Base-by-base conservation (phyloP, 2,329 filamentous ascomycete genomes). In the Chaetothyriales sp. region DNA sequence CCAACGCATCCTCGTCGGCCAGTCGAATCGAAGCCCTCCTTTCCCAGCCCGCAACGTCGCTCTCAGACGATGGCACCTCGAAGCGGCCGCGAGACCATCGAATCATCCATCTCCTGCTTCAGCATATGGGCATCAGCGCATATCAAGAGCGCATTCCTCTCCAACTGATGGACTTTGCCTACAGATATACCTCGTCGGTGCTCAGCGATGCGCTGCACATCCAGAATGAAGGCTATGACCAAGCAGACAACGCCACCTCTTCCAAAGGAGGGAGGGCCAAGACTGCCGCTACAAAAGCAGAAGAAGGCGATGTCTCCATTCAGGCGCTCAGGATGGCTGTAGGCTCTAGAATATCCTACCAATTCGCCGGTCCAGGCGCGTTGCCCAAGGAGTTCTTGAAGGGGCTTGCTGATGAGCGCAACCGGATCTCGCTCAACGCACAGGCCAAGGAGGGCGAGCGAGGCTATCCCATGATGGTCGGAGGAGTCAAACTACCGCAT, bases 381-480 rank as follows among this genome's bases (percentile, higher is more conserved):
- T 59, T 83, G 55, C 76, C 78, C 0, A 81, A 81, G 60, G 79
- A 81, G 58, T 80, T 77, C 52, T 66, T 81, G 60, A 68, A 74
- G 57, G 76, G 80, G 61, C 65, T 80, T 25, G 79, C 76, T 12
- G 66, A 67, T 22, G 75, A 78, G 61, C 65, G 73, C 53, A 79
- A 80, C 61, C 64, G 71, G 5, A 70, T 77, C 47, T 72, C 78
- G n/a, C 72, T 76, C 55, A 67, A 75, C 45, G 71, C 74, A 46
- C 53, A 61, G 19, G 49, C 59, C 9, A 51, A 54, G 42, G 54
- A 59, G 22, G 50, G 49, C 5, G 55, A 60, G 49, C 63, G 55
- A 53, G 57, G 44, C 49, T 49, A 49, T 19, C 65, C 68, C 53
- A 59, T 69, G 6, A 56, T 67, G 48, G 66, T 72, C 58, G 70